Percentiles rank a stretch among this genome's conserved stretches.
phyloP scores from a whole-genome alignment of 768 basidiomycete genomes.

The Agrocybe praecox region DNA sequence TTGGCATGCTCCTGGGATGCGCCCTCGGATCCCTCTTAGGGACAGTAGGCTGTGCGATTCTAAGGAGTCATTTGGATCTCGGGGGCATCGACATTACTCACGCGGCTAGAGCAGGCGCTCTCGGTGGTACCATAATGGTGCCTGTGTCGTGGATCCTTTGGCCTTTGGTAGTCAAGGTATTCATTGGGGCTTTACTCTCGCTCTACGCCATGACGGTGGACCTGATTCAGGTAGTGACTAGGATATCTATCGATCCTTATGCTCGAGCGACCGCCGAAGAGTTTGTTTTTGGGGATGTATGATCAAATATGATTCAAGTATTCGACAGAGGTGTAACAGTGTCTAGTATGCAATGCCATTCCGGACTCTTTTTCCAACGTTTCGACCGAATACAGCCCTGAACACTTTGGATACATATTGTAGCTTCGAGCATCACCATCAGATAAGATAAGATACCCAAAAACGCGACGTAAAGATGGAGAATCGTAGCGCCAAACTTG shows the following conservation, averaged over 20 bases:
- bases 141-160: slow-evolving; percentile 17
- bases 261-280: slow-evolving; percentile 23
- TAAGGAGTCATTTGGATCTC: slow-evolving; percentile 17
- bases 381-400: too few species aligned
- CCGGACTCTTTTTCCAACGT: too few species aligned
- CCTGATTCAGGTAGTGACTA: too few species aligned
- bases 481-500: too few species aligned
- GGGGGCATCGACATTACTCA: slow-evolving; percentile 24
- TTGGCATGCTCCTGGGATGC: slow-evolving; percentile 6
- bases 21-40: slow-evolving; percentile 17
- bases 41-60: slow-evolving; percentile 20
- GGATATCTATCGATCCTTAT: neutral
- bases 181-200: slow-evolving; percentile 16
- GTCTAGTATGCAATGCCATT: too few species aligned
- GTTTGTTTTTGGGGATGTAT: too few species aligned
- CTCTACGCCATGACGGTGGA: slow-evolving; percentile 1
- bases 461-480: too few species aligned
- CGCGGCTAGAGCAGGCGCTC: slow-evolving; percentile 24
- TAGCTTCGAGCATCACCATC: too few species aligned
- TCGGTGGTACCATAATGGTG: slow-evolving; percentile 22
- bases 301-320: too few species aligned
- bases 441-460: too few species aligned
- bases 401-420: too few species aligned
- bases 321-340: too few species aligned
- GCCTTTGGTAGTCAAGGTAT: slow-evolving; percentile 11